Evolutionary conservation across 805 yeast species (phyloP), one percentile per base, ranked within the genome.

Genomic region (Saturnispora galanensis): DNA sequence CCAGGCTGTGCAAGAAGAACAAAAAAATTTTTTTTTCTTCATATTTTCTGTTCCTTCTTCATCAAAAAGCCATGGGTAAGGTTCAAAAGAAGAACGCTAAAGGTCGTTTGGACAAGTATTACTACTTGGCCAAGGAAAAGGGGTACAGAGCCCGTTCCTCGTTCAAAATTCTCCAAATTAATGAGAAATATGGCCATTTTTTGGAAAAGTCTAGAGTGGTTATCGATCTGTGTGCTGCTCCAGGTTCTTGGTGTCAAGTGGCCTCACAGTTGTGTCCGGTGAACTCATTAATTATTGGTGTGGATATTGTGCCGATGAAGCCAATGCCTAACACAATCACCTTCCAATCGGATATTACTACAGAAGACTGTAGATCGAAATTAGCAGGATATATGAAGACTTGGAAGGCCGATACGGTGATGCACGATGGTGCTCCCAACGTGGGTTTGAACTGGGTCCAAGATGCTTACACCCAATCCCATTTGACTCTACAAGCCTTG

Each of bases 371-470:
- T 71, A 76, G 97, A 55, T 86, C 96, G 37, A 87, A 78, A 63
- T 73, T 93, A 50, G 78, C 97, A 60, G 97, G 97, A 28, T 88
- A 90, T 60, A 81, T 93, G 82, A 93, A 93, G 64, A 89, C 97
- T 1, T 93, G 97, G 97, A 93, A 93, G 57, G 99, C 97, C 1
- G 97, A 93, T 60, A 86, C 95, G 0, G 97, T 93, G 15, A 69
- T 93, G 59, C 98, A 93, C 66, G 99, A 93, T 74, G 99, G 99
- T 81, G 99, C 99, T 28, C 99, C 99, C 29, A 93, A 93, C 59
- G 97, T 93, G 56, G 99, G 99, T 81, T 74, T 93, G 59, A 95
- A 96, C n/a, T 93, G 99, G 99, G 93, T 85, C 16, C 99, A 93
- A 65, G 99, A 93, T 77, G 98, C 99, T 1, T 93, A 86, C 67